Evolutionary conservation across 345 rosid genomes (phyloP).

Genomic region (Hibiscus mutabilis): DNA sequence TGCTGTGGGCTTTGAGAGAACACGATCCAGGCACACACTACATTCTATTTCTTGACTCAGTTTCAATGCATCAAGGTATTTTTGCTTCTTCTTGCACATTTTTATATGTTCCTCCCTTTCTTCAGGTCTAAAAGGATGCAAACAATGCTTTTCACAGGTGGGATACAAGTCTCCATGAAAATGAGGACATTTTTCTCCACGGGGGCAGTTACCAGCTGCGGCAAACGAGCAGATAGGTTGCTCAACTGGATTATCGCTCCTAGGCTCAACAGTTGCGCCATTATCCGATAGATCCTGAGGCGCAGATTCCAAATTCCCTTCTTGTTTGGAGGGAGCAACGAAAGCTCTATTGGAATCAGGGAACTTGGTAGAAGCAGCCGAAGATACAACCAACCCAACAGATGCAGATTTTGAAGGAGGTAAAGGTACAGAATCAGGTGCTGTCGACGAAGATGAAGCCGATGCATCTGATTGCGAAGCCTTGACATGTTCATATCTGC

Average conservation of each 20-base stretch:
- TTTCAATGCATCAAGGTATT: constrained; percentile 49
- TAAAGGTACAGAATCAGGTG: constrained; percentile 27
- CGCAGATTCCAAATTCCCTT: constrained; percentile 31
- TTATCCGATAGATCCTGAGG: constrained; percentile 24
- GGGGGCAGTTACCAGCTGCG: constrained; percentile 77
- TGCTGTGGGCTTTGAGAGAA: constrained; percentile 57
- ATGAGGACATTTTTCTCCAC: constrained; percentile 29
- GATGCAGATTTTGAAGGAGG: constrained; percentile 21
- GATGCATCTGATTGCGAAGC: constrained; percentile 35
- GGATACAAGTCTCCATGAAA: constrained; percentile 77
- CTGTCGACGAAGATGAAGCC: constrained; percentile 50
- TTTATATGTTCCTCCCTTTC: constrained; percentile 45
- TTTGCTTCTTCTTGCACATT: constrained; percentile 61
- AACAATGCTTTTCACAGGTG: constrained; percentile 73
- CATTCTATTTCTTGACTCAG: constrained; percentile 59
- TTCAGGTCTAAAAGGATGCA: constrained; percentile 53
- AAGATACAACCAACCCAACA: constrained; percentile 16
- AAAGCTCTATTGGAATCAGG: constrained; percentile 16
- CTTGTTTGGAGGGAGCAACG: constrained; percentile 13
- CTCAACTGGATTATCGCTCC: constrained; percentile 43
- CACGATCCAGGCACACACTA: constrained; percentile 67
- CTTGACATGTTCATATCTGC: constrained; percentile 74
- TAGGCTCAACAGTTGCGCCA: constrained; percentile 28
- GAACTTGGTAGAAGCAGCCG: constrained; percentile 27
- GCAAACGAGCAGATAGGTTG: constrained; percentile 76